Conservation (phyloP, 2,329 filamentous ascomycete genomes). For the Laburnicola sp. region DNA sequence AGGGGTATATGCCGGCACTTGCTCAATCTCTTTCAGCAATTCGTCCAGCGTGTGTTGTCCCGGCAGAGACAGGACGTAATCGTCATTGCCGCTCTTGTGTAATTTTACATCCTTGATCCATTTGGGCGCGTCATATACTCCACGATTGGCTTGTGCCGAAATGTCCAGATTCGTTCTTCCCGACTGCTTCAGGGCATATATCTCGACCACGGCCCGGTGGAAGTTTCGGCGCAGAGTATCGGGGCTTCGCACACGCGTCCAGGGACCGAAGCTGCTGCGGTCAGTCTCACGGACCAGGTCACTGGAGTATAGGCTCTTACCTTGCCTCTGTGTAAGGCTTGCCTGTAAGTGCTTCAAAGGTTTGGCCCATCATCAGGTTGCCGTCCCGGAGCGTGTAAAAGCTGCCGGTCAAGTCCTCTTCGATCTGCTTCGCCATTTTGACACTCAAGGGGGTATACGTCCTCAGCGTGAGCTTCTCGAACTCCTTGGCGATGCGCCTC, state of each 20-base stretch:
- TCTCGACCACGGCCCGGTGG: slow-evolving; percentile 61
- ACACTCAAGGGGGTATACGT: slow-evolving; percentile 38
- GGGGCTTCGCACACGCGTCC: slow-evolving; percentile 18
- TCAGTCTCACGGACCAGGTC: background rate
- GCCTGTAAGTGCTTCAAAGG: slow-evolving; percentile 38
- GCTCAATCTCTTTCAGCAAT: slow-evolving; percentile 30
- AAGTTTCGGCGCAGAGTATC: slow-evolving; percentile 46
- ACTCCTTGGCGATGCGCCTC: slow-evolving; percentile 32
- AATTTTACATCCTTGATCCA: slow-evolving; percentile 38
- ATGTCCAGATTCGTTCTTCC: slow-evolving; percentile 32
- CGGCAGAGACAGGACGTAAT: slow-evolving; percentile 29
- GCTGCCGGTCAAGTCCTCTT: slow-evolving; percentile 37
- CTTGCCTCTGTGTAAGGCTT: slow-evolving; percentile 35
- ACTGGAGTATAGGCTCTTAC: slow-evolving; percentile 7
- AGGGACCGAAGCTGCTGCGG: slow-evolving; percentile 27
- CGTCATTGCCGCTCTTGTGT: slow-evolving; percentile 20
- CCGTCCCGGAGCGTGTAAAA: slow-evolving; percentile 35
- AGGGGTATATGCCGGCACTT: slow-evolving; percentile 18
- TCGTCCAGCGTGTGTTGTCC: slow-evolving; percentile 20
- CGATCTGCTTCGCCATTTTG: slow-evolving; percentile 36
- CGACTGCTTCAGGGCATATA: slow-evolving; percentile 51
- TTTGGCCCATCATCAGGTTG: slow-evolving; percentile 35
- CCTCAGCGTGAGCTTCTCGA: slow-evolving; percentile 40
- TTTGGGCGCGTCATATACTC: slow-evolving; percentile 29
- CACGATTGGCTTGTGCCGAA: slow-evolving; percentile 30